Conservation (phyloP, 2,329 filamentous ascomycete species). For the Beauveria sp. region DNA sequence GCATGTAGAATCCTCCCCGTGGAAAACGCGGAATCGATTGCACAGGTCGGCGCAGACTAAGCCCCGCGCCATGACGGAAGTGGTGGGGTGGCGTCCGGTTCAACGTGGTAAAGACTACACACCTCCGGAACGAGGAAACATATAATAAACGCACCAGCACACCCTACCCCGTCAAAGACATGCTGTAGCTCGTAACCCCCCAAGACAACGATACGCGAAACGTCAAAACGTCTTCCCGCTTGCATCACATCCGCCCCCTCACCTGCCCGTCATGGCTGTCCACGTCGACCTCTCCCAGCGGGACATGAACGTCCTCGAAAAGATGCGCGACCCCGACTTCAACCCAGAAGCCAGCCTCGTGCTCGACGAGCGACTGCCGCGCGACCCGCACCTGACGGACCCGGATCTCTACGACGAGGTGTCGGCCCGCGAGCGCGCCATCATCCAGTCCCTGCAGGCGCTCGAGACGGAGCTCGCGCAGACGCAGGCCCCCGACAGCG, state of each 20-base stretch:
- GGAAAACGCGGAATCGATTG: not conserved
- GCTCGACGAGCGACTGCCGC: constrained; percentile 46
- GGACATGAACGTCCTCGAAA: constrained; percentile 56
- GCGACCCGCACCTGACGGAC: constrained; percentile 51
- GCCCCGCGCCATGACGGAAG: constrained; percentile 7
- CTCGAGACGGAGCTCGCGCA: constrained; percentile 46
- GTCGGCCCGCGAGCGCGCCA: constrained; percentile 42
- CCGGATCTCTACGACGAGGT: constrained; percentile 41
- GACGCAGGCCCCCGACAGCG: constrained; percentile 27
- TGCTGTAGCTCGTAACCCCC: no score
- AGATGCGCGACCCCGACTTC: constrained; percentile 60
- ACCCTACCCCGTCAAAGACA: no score
- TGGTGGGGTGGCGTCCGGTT: constrained; percentile 1
- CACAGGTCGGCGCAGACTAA: not conserved
- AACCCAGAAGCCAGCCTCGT: constrained; percentile 47
- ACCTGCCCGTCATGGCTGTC: constrained; percentile 33
- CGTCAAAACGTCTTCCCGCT: no score
- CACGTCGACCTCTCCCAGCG: constrained; percentile 43
- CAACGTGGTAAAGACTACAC: not conserved
- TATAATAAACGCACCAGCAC: not conserved
- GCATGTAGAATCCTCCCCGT: not conserved
- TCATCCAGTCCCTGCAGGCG: constrained; percentile 47
- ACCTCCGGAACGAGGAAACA: not conserved
- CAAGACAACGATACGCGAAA: no score
- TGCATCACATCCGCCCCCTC: no score